Conservation (phyloP, 2,329 filamentous ascomycete genomes). For the Mycosphaerella arachidis region DNA sequence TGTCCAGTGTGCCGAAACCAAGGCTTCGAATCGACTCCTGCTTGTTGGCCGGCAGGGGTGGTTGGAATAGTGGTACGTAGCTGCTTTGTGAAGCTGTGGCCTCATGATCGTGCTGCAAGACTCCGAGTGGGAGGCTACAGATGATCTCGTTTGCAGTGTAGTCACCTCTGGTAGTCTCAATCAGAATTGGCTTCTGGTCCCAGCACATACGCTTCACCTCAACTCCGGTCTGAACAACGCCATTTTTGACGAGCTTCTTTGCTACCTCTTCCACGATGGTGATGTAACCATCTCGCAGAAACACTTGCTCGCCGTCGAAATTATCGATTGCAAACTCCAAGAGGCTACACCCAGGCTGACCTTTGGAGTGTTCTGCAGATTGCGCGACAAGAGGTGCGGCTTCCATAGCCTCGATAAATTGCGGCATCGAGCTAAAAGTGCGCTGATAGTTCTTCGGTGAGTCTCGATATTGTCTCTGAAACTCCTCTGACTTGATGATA, state of each 20-base stretch:
- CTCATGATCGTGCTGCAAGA: conserved; percentile 17
- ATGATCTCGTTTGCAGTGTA: conserved; percentile 20
- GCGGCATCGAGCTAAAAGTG: conserved; percentile 16
- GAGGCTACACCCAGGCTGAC: conserved; percentile 16
- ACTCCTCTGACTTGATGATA: conserved; percentile 10
- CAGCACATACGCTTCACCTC: conserved; percentile 18
- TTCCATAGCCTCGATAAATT: conserved; percentile 26
- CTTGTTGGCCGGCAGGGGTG: conserved; percentile 17
- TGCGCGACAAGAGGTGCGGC: conserved; percentile 24
- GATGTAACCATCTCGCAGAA: conserved; percentile 25
- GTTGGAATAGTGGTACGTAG: conserved; percentile 14
- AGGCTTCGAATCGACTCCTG: conserved; percentile 14
- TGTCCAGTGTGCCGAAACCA: conserved; percentile 27
- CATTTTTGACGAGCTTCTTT: conserved; percentile 12
- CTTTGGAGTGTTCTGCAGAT: conserved; percentile 19
- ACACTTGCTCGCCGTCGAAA: conserved; percentile 27
- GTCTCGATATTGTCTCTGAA: conserved; percentile 12
- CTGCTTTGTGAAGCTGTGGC: background rate
- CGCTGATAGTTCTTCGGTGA: conserved; percentile 16
- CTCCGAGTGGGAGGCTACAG: conserved; percentile 24
- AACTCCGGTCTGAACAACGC: conserved; percentile 9
- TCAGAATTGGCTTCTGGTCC: conserved; percentile 12
- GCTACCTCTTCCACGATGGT: conserved; percentile 22
- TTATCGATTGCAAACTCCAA: conserved; percentile 26
- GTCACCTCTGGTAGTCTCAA: conserved; percentile 10